A percentile compares a stretch with the other conserved stretches of the same genome.
Evolutionary conservation across 306 rosid species (phyloP).

Genomic region (Gleditsia sinensis): DNA sequence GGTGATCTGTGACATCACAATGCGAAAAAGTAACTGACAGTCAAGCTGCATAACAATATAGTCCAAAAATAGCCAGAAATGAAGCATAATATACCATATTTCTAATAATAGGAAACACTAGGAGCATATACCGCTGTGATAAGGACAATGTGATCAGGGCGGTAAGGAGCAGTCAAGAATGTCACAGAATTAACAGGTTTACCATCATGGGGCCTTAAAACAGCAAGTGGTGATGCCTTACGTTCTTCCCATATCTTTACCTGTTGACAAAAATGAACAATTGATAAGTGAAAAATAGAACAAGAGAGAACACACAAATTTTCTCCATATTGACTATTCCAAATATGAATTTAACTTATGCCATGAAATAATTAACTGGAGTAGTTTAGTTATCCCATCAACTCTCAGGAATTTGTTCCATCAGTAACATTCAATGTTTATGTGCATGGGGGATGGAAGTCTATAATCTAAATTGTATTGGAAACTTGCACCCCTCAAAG

Average conservation of each 20-base stretch:
- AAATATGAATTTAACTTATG: background rate
- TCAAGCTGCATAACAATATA: constrained; percentile 22
- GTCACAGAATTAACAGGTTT: constrained; percentile 71
- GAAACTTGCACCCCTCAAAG: background rate
- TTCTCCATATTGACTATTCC: constrained; percentile 17
- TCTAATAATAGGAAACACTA: constrained; percentile 24
- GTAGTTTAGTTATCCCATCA: background rate
- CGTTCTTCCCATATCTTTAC: constrained; percentile 84
- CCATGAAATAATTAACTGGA: background rate
- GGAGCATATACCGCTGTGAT: constrained; percentile 64
- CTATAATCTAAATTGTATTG: background rate
- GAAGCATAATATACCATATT: constrained; percentile 26
- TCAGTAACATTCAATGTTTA: background rate
- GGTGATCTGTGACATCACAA: constrained; percentile 7
- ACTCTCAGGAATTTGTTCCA: background rate
- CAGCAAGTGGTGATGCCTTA: constrained; percentile 58
- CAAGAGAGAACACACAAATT: background rate
- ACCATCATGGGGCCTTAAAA: constrained; percentile 70
- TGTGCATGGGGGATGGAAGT: background rate
- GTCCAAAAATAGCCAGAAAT: constrained; percentile 20
- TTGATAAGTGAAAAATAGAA: constrained; percentile 23
- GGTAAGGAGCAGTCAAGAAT: constrained; percentile 73
- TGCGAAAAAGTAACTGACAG: constrained; percentile 10
- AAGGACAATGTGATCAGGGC: constrained; percentile 74
- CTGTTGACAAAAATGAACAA: constrained; percentile 44